Percentiles rank a stretch among this genome's conserved stretches.
phyloP scores from a whole-genome alignment of 208 protist genomes.

The Herpetomonas tarakana region DNA sequence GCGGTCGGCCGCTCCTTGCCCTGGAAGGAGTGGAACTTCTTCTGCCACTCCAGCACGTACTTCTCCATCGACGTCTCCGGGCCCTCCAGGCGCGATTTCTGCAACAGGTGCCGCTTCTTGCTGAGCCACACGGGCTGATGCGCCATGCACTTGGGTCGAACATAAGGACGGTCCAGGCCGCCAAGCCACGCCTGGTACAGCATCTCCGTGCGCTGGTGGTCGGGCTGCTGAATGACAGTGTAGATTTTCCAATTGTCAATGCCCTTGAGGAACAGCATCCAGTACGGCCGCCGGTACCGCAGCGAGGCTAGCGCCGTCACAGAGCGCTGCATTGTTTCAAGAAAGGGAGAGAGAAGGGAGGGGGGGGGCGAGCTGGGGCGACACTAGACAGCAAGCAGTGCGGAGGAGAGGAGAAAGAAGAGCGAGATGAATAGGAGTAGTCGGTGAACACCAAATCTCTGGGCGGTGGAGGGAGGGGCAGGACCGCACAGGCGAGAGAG shows the following conservation, averaged over 20 bases:
- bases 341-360: constrained; percentile 5
- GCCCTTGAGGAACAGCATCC: constrained; percentile 88
- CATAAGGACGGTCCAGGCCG: constrained; percentile 87
- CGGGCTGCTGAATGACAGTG: constrained; percentile 89
- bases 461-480: no score
- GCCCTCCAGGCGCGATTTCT: constrained; percentile 79
- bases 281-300: constrained; percentile 52
- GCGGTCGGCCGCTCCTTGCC: constrained; percentile 74
- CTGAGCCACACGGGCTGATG: constrained; percentile 87
- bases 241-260: constrained; percentile 93
- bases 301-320: constrained; percentile 37
- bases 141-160: constrained; percentile 88
- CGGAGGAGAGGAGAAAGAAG: not conserved
- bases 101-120: constrained; percentile 84
- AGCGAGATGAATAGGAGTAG: constrained; percentile 2
- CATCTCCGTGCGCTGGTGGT: constrained; percentile 92
- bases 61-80: constrained; percentile 85
- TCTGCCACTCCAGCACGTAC: constrained; percentile 88
- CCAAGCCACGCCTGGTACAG: constrained; percentile 91
- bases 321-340: constrained; percentile 28
- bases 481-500: not conserved
- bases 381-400: not conserved
- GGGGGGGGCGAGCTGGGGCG: not conserved
- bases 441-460: constrained; percentile 7
- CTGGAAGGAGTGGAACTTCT: constrained; percentile 77